Base-by-base conservation (phyloP, 805 yeast species). In the Saccharomyces jurei region DNA sequence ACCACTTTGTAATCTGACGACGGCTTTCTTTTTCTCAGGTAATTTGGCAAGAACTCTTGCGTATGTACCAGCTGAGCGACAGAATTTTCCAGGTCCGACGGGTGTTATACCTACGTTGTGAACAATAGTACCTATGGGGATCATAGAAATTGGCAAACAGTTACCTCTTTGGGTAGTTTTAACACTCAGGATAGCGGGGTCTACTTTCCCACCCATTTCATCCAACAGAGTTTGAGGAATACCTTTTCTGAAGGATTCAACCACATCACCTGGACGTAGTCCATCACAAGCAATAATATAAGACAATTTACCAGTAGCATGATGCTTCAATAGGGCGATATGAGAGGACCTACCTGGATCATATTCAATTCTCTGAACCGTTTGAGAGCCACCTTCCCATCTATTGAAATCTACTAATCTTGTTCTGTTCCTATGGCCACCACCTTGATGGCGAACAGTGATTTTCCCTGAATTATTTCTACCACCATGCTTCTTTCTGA, bases 331-430 rank as follows among this genome's bases (percentile, higher is more conserved):
- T 57, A 94, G 74, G 0, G 99, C 99, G 69, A 94, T 86, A 72
- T 94, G 99, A 6, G 94, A 86, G 3, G 95, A 81, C 76, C 99
- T 82, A 64, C 87, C 87, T 50, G 99, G 99, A 72, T 94, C 99
- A 67, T 89, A 89, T 71, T 94, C 99, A 56, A 94, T 88, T 69
- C 99, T 79, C 58, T 83, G 74, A 25, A 94, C 97, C 31, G 80
- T 78, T 63, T 89, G 94, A 48, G 78, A 79, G 28, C 97, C 98
- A 0, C 83, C 72, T 2, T 69, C 78, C 44, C 69, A 64, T 66
- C 99, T 81, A 62, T 77, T 74, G 64, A 84, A 84, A 71, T 94
- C 99, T 25, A 94, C 79, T 32, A 88, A 70, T 64, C 99, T 81
- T 44, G 88, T 78, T 71, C 99, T 82, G 66, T 92, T 84, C 71